phyloP scores from a whole-genome alignment of 805 yeast species.

The Metschnikowia anglica region DNA sequence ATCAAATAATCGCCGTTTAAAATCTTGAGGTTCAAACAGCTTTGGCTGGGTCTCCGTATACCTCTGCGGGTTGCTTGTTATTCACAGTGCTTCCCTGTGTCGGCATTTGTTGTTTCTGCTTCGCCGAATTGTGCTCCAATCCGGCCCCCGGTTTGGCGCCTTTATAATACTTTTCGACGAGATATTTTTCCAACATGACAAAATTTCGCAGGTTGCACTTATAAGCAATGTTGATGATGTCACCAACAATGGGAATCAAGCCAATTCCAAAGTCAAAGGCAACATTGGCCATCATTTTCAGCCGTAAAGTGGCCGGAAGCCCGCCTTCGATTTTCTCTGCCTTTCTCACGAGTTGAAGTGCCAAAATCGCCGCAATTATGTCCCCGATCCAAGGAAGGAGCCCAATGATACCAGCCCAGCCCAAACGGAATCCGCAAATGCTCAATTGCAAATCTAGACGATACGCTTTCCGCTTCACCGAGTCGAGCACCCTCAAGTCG shows the following conservation, averaged over 20 bases:
- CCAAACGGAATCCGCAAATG: conserved; percentile 39
- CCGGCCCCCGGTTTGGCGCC: neutral
- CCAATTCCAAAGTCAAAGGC: conserved; percentile 42
- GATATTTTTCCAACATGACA: conserved; percentile 32
- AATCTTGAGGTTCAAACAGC: conserved; percentile 3
- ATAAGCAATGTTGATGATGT: conserved; percentile 24
- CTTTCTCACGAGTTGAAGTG: conserved; percentile 30
- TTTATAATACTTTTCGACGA: conserved; percentile 32
- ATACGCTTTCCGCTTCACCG: conserved; percentile 39
- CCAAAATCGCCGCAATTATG: conserved; percentile 29
- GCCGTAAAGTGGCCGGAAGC: conserved; percentile 30
- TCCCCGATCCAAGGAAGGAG: conserved; percentile 45
- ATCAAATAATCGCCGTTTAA: neutral
- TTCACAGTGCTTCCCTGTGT: neutral
- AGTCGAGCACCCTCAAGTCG: conserved; percentile 35
- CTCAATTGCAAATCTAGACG: conserved; percentile 40
- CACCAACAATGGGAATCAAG: conserved; percentile 29
- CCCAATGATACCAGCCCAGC: conserved; percentile 46
- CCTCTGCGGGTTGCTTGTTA: conserved; percentile 1
- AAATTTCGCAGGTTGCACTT: conserved; percentile 29
- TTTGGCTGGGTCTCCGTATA: conserved; percentile 3
- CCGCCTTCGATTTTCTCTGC: conserved; percentile 41
- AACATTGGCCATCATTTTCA: conserved; percentile 40
- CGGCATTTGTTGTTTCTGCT: neutral
- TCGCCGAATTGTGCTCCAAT: neutral